Conservation (phyloP, 495 filamentous ascomycete genomes). For the Aspergillus saccharolyticus region DNA sequence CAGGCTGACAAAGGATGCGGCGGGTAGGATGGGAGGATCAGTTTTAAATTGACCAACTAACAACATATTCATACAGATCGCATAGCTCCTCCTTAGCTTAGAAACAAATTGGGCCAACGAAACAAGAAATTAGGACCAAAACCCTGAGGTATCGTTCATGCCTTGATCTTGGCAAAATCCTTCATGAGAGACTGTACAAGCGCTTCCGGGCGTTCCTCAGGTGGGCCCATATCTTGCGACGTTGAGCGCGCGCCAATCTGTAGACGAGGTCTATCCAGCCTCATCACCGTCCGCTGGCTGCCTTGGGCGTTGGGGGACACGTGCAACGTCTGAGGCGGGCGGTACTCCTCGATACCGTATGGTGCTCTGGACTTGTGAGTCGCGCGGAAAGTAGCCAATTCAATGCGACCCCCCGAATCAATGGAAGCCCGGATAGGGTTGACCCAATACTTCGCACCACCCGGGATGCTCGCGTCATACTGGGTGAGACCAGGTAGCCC, state of each 20-base stretch:
- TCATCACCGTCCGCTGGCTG: conserved; percentile 26
- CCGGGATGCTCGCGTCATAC: conserved; percentile 55
- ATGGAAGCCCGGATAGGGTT: conserved; percentile 51
- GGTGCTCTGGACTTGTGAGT: conserved; percentile 44
- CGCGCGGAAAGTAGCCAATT: conserved; percentile 44
- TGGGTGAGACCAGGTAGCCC: conserved; percentile 35
- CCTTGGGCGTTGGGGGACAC: conserved; percentile 23
- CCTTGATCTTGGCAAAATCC: conserved; percentile 14
- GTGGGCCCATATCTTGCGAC: neutral
- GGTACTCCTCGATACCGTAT: conserved; percentile 39
- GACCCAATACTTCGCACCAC: conserved; percentile 65
- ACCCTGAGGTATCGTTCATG: neutral
- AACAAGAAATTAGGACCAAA: neutral
- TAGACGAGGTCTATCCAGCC: conserved; percentile 25
- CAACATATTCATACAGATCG: conserved; percentile 38
- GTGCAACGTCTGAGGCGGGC: conserved; percentile 21
- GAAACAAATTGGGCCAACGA: neutral
- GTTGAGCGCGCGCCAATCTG: neutral
- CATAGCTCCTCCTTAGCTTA: conserved; percentile 22
- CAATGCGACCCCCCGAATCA: conserved; percentile 55
- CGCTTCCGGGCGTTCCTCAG: conserved; percentile 19
- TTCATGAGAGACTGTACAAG: conserved; percentile 33
- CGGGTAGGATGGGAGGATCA: no score
- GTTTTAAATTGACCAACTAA: conserved; percentile 30
- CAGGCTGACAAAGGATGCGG: no score